phyloP scores from a whole-genome alignment of 306 rosid genomes.

The Styphnolobium japonicum region DNA sequence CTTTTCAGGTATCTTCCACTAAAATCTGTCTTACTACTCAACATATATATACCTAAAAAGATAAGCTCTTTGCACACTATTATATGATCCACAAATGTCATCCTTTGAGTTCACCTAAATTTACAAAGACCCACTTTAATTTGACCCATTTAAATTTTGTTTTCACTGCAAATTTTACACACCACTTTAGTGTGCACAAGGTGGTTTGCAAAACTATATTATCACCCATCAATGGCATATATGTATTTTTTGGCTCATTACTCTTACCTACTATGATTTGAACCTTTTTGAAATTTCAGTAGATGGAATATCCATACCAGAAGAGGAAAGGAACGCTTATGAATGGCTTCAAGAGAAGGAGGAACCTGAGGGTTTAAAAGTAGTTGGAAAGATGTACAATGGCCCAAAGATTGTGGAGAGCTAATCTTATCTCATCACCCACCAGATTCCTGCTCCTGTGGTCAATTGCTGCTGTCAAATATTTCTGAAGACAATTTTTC shows the following conservation, averaged over 20 bases:
- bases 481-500: constrained; percentile 14
- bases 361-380: constrained; percentile 51
- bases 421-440: constrained; percentile 21
- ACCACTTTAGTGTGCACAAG: background rate
- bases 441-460: background rate
- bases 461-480: constrained; percentile 11
- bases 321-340: constrained; percentile 54
- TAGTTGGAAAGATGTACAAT: constrained; percentile 53
- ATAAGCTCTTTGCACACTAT: background rate
- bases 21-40: background rate
- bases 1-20: constrained; percentile 50
- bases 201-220: background rate
- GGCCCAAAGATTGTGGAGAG: constrained; percentile 59
- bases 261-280: background rate
- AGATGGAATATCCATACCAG: constrained; percentile 45
- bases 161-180: too few relatives aligned
- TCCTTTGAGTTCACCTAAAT: background rate
- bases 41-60: background rate
- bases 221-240: background rate
- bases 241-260: background rate
- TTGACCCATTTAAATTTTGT: too few relatives aligned
- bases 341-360: constrained; percentile 88
- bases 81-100: background rate
- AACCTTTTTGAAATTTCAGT: constrained; percentile 30
- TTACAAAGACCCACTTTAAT: background rate